Percentiles rank a stretch among this genome's conserved stretches.
These are phyloP conservation scores for Fagopyrum esculentum DNA, from an alignment of 148 eudicot species.

Conservation along the genomic window DNA sequence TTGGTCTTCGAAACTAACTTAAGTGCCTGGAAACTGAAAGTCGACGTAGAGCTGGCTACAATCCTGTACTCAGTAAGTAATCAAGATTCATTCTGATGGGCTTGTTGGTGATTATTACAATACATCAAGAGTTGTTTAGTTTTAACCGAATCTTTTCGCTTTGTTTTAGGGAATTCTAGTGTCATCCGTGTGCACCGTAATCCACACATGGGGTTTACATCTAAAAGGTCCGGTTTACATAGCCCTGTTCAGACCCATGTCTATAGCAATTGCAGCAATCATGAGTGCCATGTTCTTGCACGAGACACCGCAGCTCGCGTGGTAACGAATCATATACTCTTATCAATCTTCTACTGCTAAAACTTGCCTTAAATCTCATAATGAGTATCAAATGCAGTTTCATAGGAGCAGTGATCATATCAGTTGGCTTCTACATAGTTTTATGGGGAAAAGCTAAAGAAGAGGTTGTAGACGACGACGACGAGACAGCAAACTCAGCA, in stretches of 20 bases:
- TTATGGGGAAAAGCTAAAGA: conserved; percentile 14
- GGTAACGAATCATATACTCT: background rate
- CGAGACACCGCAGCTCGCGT: background rate
- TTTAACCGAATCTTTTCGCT: background rate
- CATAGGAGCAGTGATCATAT: conserved; percentile 9
- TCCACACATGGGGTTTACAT: conserved; percentile 13
- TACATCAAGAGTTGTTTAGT: too few relatives aligned
- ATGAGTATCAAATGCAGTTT: background rate
- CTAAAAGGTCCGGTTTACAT: conserved; percentile 12
- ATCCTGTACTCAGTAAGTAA: conserved; percentile 12
- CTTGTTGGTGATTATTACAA: background rate
- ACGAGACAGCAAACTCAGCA: background rate
- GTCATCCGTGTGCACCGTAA: conserved; percentile 9
- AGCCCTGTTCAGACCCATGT: conserved; percentile 14
- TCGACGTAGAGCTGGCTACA: conserved; percentile 9
- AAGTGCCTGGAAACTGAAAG: conserved; percentile 12
- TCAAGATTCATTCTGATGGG: background rate
- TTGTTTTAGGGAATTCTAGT: conserved; percentile 8
- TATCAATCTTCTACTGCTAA: background rate
- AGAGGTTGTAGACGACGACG: conserved; percentile 1
- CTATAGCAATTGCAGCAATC: conserved; percentile 13
- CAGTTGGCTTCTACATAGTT: conserved; percentile 11
- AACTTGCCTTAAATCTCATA: background rate
- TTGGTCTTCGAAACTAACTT: conserved; percentile 4
- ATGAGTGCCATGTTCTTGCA: conserved; percentile 10